Base-by-base conservation (phyloP, 2,329 filamentous ascomycete species). In the Penicillium sp. region DNA sequence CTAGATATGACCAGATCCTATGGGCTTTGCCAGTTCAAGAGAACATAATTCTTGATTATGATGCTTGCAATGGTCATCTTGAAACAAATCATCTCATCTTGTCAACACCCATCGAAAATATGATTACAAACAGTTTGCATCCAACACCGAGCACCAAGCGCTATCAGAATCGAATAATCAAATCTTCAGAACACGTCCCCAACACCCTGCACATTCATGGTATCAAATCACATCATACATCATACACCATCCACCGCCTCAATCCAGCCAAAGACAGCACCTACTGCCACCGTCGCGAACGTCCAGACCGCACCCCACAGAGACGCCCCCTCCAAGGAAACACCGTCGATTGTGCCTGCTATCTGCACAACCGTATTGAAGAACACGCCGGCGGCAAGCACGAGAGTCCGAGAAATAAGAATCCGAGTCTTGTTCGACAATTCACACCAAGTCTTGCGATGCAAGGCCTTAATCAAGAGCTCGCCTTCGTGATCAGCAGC, bases 301-400 rank as follows among this genome's bases (percentile, higher is more conserved):
- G 84, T 84, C 91, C 91, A 97, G 35, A 93, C 79, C 22, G 79
- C 79, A 2, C 90, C 86, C 80, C 92, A 98, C 0, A 83, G 84
- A 3, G 80, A 76, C 1, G 92, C 90, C 11, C 93, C 93, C 1
- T 79, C 65, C 4, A 84, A 61, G 66, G 93, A 89, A 11, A 91
- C 85, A 5, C 90, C 89, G 45, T 85, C 80, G 21, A 97, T 77
- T 0, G 86, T 89, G 53, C 86, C 79, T 47, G 81, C 83, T 24
- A 86, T 84, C 68, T 89, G 84, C 41, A 92, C 75, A 56, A 88
- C 86, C 0, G 82, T 84, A 65, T 84, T 83, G n/a, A 75, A 66
- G 9, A 81, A 70, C 11, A 79, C 68, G 57, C 82, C 75, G 1
- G 68, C 63, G 0, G 77, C 77, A 44, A 86, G 69, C 8, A 81